Conservation (phyloP, 495 filamentous ascomycete species). For the Xylaria palmicola region DNA sequence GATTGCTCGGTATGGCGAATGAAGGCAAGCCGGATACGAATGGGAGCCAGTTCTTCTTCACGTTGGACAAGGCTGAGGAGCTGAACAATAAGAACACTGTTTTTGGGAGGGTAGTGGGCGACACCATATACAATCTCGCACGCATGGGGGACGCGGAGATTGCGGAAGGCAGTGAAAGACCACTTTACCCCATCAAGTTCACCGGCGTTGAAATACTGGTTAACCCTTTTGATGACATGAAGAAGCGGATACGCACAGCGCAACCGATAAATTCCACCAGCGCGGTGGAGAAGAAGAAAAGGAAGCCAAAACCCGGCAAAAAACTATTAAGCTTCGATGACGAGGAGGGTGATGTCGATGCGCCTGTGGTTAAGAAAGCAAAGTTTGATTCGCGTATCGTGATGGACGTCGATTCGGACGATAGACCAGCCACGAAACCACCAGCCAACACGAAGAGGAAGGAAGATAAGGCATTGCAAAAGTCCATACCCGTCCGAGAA, state of each 20-base stretch:
- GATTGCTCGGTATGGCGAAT: conserved; percentile 92
- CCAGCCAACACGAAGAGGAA: conserved; percentile 29
- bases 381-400: conserved; percentile 91
- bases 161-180: conserved; percentile 75
- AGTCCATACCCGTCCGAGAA: conserved; percentile 30
- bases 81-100: conserved; percentile 86
- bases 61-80: conserved; percentile 77
- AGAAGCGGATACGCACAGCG: conserved; percentile 59
- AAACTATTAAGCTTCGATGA: conserved; percentile 85
- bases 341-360: conserved; percentile 73
- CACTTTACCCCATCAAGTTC: conserved; percentile 82
- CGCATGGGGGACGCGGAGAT: conserved; percentile 88
- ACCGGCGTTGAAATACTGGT: conserved; percentile 78
- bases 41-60: conserved; percentile 96
- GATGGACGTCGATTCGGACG: conserved; percentile 50
- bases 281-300: conserved; percentile 65
- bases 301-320: conserved; percentile 72
- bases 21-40: conserved; percentile 72
- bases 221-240: conserved; percentile 87
- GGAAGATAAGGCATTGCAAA: conserved; percentile 28
- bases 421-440: conserved; percentile 29
- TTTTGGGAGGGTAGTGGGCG: conserved; percentile 89
- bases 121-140: conserved; percentile 92
- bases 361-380: conserved; percentile 72
- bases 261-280: conserved; percentile 40